phyloP scores from a whole-genome alignment of 441 rosid species.

The Erodium moschatum region DNA sequence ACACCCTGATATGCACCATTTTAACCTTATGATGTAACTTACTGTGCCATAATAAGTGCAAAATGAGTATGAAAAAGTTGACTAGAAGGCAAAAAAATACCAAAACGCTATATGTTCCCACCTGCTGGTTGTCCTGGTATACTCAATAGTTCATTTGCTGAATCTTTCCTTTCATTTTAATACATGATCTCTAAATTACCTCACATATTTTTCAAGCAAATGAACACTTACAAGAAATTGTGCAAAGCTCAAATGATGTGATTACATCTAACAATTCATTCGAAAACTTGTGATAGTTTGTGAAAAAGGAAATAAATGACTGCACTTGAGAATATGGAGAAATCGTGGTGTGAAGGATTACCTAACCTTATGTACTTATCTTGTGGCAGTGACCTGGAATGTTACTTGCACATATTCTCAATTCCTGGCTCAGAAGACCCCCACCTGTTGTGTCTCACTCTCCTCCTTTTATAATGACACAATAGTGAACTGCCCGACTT shows the following conservation, averaged over 20 bases:
- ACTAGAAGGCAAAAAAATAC: background rate
- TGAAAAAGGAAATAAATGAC: background rate
- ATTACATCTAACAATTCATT: background rate
- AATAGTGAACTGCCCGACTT: slow-evolving; percentile 67
- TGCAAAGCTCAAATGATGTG: slow-evolving; percentile 7
- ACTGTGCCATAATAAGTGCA: no score
- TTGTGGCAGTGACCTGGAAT: slow-evolving; percentile 76
- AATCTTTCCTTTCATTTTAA: background rate
- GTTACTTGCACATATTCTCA: slow-evolving; percentile 94
- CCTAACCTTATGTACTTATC: slow-evolving; percentile 9
- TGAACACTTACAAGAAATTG: background rate
- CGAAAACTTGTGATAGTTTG: background rate
- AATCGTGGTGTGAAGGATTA: slow-evolving; percentile 12
- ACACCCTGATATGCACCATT: no score
- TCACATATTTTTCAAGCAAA: background rate
- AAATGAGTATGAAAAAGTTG: background rate
- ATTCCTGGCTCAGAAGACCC: slow-evolving; percentile 66
- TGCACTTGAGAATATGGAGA: background rate
- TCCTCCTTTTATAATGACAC: slow-evolving; percentile 81
- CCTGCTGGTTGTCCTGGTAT: background rate
- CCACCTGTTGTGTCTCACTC: slow-evolving; percentile 73
- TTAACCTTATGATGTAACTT: no score
- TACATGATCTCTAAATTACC: background rate
- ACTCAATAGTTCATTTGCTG: background rate
- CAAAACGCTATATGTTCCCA: no score